Base-by-base conservation (phyloP, 2,329 filamentous ascomycete species). In the Trichoderma sp. region DNA sequence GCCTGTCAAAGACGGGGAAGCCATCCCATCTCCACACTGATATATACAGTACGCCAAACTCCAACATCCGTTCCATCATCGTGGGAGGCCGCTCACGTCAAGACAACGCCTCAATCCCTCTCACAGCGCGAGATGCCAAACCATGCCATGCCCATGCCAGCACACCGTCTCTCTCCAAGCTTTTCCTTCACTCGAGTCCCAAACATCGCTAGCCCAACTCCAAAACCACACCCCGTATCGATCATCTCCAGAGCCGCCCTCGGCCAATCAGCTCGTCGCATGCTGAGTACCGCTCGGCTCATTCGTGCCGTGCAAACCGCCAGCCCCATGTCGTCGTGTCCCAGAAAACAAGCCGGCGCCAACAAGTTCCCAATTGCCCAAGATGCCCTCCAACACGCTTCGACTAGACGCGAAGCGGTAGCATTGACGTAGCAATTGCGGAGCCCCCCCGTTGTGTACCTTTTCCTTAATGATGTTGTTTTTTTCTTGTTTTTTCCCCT, bases 261-360 rank as follows among this genome's bases (percentile, higher is more conserved):
- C 66, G 49, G 35, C 66, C 66, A 68, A 68, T 68, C 27, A 68
- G 31, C 47, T 40, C 35, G 35, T 27, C 35, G 16, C 66, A 56
- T 68, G 49, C 58, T 37, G 43, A 31, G 58, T 37, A 63, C 66
- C 37, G 35, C 58, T 68, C 66, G 66, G 66, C 66, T 68, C 56
- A 60, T 68, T 55, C 53, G 53, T 67, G 64, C 64, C 64, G 64
- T 67, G 40, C 64, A 59, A 66, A 59, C 64, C 52, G 53, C 64
- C 64, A 13, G 61, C 33, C 11, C 61, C 66, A 56, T 62, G 66
- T 68, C 66, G 58, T 49, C 61, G 40, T 29, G 61, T 66, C 47
- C 65, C 27, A 49, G 24, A 40, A 61, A 43, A 21, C 29, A 14
- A 29, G 21, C 21, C 29, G 33, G 21, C 55, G 52, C 55, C 63